Conservation (phyloP, 345 rosid genomes). For the Ceriops zippeliana region DNA sequence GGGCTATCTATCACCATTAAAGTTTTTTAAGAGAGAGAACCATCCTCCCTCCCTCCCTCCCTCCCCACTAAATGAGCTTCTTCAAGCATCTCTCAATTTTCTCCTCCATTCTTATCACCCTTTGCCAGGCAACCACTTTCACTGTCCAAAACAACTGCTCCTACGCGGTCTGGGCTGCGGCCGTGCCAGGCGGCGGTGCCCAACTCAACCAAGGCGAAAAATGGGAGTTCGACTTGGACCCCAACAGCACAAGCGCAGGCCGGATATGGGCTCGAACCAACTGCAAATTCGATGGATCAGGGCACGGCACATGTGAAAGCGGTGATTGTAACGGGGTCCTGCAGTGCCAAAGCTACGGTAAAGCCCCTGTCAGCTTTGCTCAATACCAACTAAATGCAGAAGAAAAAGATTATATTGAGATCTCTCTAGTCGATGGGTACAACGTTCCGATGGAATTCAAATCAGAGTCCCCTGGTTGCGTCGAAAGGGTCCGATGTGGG, state of each 20-base stretch:
- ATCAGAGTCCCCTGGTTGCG: background rate
- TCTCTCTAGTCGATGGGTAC: background rate
- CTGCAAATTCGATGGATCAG: background rate
- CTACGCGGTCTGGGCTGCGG: conserved; percentile 15
- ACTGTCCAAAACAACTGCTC: conserved; percentile 6
- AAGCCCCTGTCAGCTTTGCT: background rate
- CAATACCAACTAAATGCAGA: background rate
- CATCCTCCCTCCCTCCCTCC: too few relatives aligned
- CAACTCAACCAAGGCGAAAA: background rate
- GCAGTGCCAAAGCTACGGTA: background rate
- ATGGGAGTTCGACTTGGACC: background rate
- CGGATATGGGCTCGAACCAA: background rate
- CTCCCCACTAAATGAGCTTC: conserved; percentile 4
- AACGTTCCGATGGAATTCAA: background rate
- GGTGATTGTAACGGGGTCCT: background rate
- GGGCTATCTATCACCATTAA: too few relatives aligned
- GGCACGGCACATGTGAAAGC: background rate
- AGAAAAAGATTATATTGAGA: background rate
- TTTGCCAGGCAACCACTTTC: background rate
- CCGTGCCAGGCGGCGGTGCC: conserved; percentile 10
- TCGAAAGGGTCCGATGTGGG: background rate
- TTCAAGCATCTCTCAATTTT: background rate
- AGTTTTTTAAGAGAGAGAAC: too few relatives aligned
- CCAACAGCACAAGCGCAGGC: background rate
- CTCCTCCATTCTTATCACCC: conserved; percentile 11